Conservation (phyloP, 805 yeast species). For the Ogataea paradorogensis region DNA sequence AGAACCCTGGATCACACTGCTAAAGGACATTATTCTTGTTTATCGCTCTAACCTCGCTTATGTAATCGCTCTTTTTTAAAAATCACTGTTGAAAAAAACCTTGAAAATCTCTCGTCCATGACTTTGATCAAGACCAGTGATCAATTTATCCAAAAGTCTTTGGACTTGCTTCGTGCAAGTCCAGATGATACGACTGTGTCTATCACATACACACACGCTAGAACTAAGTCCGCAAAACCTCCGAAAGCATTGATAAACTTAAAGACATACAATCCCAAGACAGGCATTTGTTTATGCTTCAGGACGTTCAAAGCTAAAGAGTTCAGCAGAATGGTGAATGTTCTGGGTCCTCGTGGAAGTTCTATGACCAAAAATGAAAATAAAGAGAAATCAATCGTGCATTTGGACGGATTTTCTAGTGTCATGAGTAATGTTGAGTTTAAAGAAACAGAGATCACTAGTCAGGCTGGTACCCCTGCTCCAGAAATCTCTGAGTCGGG, state of each 20-base stretch:
- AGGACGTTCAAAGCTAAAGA: constrained; percentile 66
- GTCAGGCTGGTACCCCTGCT: constrained; percentile 4
- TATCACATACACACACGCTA: constrained; percentile 34
- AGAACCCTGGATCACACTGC: neutral
- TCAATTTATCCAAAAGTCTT: constrained; percentile 29
- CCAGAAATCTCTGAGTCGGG: constrained; percentile 8
- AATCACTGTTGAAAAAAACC: neutral
- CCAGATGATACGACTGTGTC: constrained; percentile 32
- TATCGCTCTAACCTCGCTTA: neutral
- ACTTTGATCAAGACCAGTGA: constrained; percentile 23
- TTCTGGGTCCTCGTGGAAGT: constrained; percentile 65
- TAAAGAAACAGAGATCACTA: constrained; percentile 10
- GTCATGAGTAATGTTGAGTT: constrained; percentile 24
- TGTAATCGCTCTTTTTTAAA: neutral
- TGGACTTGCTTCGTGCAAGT: constrained; percentile 26
- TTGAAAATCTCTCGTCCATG: constrained; percentile 3
- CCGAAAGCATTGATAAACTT: constrained; percentile 39
- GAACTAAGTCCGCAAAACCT: constrained; percentile 18
- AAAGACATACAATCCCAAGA: constrained; percentile 62
- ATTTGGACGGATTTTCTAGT: constrained; percentile 28
- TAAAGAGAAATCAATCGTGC: constrained; percentile 16
- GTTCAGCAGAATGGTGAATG: constrained; percentile 66
- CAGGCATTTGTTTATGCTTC: constrained; percentile 59
- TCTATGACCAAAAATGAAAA: constrained; percentile 30
- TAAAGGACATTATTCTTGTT: neutral